Evolutionary conservation across 306 rosid genomes (phyloP).

Genomic region (Lathyrus aphaca): DNA sequence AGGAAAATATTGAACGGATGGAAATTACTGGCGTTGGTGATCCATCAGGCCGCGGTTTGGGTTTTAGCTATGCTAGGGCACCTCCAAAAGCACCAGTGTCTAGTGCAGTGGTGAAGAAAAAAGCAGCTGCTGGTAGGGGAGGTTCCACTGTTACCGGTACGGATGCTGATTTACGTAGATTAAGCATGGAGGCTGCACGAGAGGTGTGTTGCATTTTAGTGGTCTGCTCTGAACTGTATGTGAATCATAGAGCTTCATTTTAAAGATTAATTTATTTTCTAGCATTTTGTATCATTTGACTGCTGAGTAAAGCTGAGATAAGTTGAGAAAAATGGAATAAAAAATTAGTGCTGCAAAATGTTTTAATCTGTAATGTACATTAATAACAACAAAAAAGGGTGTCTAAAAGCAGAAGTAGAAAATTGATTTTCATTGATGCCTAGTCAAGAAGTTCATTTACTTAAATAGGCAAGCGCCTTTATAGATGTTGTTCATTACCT

Average conservation of each 20-base stretch:
- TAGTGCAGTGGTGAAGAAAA: constrained; percentile 78
- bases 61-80: constrained; percentile 90
- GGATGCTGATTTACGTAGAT: constrained; percentile 98
- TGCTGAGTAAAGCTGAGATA: constrained; percentile 23
- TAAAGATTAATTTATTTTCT: neutral
- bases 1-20: constrained; percentile 88
- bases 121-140: constrained; percentile 69
- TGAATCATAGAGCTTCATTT: constrained; percentile 14
- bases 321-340: constrained; percentile 18
- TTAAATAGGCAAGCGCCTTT: constrained; percentile 23
- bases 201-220: constrained; percentile 60
- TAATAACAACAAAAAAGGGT: neutral
- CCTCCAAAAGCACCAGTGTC: constrained; percentile 84
- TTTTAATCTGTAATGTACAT: constrained; percentile 21
- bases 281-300: constrained; percentile 8
- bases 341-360: constrained; percentile 23
- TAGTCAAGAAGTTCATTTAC: constrained; percentile 21
- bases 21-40: constrained; percentile 98
- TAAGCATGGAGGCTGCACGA: constrained; percentile 99
- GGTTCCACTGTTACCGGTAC: constrained; percentile 97
- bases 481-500: constrained; percentile 21
- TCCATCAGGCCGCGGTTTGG: constrained; percentile 96
- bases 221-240: constrained; percentile 28
- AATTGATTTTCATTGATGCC: constrained; percentile 23
- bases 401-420: constrained; percentile 1